phyloP scores from a whole-genome alignment of 176 grass and related monocot species.

The Bolboschoenus planiculmis region DNA sequence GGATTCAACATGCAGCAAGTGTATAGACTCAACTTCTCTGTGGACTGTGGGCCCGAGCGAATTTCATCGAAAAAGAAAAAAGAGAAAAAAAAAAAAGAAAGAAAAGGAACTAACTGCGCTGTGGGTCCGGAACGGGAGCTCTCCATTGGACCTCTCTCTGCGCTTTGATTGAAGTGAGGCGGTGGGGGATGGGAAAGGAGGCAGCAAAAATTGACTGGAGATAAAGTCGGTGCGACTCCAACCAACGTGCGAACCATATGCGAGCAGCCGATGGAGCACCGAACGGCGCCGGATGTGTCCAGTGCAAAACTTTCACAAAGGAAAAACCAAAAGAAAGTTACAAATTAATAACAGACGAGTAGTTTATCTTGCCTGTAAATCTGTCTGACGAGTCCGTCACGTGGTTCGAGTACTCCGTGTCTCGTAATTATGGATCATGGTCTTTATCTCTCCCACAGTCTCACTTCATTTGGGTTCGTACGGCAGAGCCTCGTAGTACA shows the following conservation, averaged over 20 bases:
- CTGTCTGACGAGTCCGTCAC: not conserved
- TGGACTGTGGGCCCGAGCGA: no score
- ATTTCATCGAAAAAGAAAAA: not conserved
- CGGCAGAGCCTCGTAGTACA: no score
- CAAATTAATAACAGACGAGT: not conserved
- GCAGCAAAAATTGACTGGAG: not conserved
- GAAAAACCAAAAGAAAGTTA: not conserved
- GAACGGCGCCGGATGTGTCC: not conserved
- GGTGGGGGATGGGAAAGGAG: not conserved
- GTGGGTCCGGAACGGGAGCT: not conserved
- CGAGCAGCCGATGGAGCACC: not conserved
- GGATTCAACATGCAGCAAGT: not conserved
- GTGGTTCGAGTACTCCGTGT: not conserved
- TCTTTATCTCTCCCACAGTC: no score
- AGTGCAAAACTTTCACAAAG: no score
- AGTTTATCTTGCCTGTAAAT: not conserved
- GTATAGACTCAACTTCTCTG: not conserved
- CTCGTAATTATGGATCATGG: not conserved
- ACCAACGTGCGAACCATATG: not conserved
- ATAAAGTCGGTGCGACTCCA: not conserved
- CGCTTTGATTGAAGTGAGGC: not conserved
- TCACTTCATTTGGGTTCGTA: no score
- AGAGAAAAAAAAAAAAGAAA: not conserved
- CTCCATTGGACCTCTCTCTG: not conserved
- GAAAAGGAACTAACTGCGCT: not conserved